Evolutionary conservation across 2,329 filamentous ascomycete species (phyloP).

Genomic region (Coniochaeta prunicola): DNA sequence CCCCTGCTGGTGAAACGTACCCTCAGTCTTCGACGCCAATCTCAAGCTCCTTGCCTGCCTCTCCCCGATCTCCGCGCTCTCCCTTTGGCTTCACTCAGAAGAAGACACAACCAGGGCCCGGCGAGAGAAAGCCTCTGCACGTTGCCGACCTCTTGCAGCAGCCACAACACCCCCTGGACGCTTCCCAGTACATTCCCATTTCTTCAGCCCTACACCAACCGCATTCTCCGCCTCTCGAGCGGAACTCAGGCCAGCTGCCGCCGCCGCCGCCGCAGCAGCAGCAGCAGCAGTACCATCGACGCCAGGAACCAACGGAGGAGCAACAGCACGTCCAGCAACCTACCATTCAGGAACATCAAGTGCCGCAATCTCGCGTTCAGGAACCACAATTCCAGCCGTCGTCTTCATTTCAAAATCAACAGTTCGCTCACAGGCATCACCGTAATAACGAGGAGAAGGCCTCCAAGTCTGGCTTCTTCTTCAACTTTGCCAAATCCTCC

Average conservation of each 20-base stretch:
- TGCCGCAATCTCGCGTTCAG: constrained; percentile 16
- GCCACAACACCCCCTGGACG: constrained; percentile 13
- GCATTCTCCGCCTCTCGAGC: constrained; percentile 6
- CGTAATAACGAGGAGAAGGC: constrained; percentile 31
- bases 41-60: constrained; percentile 22
- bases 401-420: constrained; percentile 14
- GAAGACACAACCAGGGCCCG: constrained; percentile 13
- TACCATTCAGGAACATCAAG: constrained; percentile 5
- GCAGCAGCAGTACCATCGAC: constrained; percentile 12
- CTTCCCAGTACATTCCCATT: constrained; percentile 18
- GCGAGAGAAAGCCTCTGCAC: constrained; percentile 17
- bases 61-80: constrained; percentile 35
- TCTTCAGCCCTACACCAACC: constrained; percentile 17
- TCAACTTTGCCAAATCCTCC: constrained; percentile 41
- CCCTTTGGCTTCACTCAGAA: constrained; percentile 37
- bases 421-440: constrained; percentile 25
- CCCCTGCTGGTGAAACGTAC: constrained; percentile 23
- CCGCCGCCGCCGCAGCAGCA: constrained; percentile 9
- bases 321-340: constrained; percentile 3
- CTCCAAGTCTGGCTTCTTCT: constrained; percentile 42
- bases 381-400: constrained; percentile 11
- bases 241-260: constrained; percentile 7
- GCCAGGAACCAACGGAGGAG: constrained; percentile 9
- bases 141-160: constrained; percentile 23
- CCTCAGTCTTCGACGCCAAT: constrained; percentile 25